phyloP scores from a whole-genome alignment of 257 asterid species.

The Primulina eburnea region DNA sequence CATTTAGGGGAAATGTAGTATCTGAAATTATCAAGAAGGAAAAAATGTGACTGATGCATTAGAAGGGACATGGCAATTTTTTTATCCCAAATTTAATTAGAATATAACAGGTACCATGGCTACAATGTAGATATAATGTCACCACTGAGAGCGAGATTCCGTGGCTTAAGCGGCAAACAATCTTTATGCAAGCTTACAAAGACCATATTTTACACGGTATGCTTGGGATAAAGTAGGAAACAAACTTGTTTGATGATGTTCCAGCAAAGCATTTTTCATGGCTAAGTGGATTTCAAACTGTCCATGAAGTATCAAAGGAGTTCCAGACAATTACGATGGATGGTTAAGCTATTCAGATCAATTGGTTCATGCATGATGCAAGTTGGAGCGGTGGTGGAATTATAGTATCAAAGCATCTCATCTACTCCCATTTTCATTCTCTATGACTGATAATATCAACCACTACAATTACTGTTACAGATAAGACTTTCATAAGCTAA shows the following conservation, averaged over 20 bases:
- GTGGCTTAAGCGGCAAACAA: neutral
- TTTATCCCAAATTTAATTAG: neutral
- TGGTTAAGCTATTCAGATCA: neutral
- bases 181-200: neutral
- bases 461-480: neutral
- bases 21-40: neutral
- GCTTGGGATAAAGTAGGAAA: neutral
- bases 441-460: neutral
- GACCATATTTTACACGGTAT: neutral
- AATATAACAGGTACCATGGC: neutral
- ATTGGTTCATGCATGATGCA: neutral
- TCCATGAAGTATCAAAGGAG: neutral
- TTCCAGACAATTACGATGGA: neutral
- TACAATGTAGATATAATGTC: neutral
- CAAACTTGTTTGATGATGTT: neutral
- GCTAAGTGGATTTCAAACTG: neutral
- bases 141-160: neutral
- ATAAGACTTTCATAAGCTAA: neutral
- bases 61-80: neutral
- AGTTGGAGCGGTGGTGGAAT: neutral
- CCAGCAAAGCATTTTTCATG: no score
- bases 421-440: neutral
- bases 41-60: neutral
- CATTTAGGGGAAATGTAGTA: neutral
- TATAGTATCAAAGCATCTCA: neutral